Evolutionary conservation across 2,329 filamentous ascomycete species (phyloP), one percentile per base, ranked within the genome.

Genomic region (Botrytis paeoniae): DNA sequence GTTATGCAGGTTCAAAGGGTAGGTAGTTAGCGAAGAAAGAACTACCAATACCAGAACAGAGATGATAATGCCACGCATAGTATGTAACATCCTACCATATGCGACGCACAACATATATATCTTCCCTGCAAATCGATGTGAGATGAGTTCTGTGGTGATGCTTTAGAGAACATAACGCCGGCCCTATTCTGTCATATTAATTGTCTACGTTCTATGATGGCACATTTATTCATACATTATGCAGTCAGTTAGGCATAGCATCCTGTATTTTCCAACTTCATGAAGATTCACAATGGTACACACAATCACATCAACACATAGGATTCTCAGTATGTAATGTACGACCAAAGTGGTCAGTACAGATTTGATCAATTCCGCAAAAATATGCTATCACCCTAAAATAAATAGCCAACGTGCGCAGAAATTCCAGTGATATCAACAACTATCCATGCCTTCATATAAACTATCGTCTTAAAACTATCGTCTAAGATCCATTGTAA

Each of bases 381-480:
- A 41, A 41, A 39, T 39, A 68, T 48, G 48, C 65, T 57, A 69
- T 57, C 35, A 57, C 43, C 9, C 48, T 32, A 57, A 32, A 10
- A 54, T 57, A 59, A 69, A 41, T 57, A 69, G 65, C 65, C 37
- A 57, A 69, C 18, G 12, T 57, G 37, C 51, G 65, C 59, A 71
- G 32, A 35, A 60, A 59, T 69, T 75, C 76, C 78, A 57, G 37
- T 57, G 65, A 69, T 69, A 69, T 69, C 65, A 59, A n/a, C 35
- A 57, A 37, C n/a, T 57, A 32, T 66, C 25, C 70, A 72, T 61
- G 43, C 32, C 14, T 69, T 72, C 48, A 48, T 37, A 20, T 29
- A 22, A 39, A 51, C 39, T 64, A 32, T 71, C 32, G 29, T 41
- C 41, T 64, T 14, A 29, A 16, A 39, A 39, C 54, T 64, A 32